Conservation (phyloP, 129 eudicot species). For the Solidago caesia region DNA sequence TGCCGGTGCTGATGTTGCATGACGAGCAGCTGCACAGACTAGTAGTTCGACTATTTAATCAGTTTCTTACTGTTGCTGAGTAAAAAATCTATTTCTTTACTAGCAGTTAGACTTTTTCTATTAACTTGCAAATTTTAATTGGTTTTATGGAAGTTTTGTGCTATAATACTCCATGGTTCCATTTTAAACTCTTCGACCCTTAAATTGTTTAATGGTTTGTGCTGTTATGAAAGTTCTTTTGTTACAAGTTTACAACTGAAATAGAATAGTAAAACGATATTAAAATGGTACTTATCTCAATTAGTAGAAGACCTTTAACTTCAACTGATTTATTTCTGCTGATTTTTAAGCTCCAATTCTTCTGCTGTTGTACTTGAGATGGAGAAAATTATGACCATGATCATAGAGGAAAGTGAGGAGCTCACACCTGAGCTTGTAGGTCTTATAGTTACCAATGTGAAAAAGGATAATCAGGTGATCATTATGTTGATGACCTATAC, state of each 20-base stretch:
- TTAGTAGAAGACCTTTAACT: not conserved
- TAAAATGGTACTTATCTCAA: not conserved
- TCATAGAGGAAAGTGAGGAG: not conserved
- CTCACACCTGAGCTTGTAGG: not conserved
- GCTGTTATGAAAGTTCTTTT: not conserved
- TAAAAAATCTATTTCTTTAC: not conserved
- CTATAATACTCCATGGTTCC: not conserved
- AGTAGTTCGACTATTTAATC: not conserved
- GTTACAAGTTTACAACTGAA: not conserved
- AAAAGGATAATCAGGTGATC: not conserved
- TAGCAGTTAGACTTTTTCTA: not conserved
- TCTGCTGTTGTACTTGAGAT: not conserved
- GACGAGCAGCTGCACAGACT: not conserved
- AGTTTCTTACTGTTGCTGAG: not conserved
- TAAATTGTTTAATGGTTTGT: not conserved
- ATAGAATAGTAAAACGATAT: not conserved
- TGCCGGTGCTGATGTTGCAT: not conserved
- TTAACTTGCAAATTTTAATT: too few species aligned
- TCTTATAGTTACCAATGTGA: not conserved
- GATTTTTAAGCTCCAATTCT: not conserved
- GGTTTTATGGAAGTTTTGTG: too few species aligned
- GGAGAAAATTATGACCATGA: slow-evolving; percentile 8
- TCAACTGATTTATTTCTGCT: not conserved
- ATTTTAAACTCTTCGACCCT: not conserved
- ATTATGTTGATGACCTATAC: not conserved